Conservation (phyloP, 257 asterid species). For the Rubia yunnanensis region DNA sequence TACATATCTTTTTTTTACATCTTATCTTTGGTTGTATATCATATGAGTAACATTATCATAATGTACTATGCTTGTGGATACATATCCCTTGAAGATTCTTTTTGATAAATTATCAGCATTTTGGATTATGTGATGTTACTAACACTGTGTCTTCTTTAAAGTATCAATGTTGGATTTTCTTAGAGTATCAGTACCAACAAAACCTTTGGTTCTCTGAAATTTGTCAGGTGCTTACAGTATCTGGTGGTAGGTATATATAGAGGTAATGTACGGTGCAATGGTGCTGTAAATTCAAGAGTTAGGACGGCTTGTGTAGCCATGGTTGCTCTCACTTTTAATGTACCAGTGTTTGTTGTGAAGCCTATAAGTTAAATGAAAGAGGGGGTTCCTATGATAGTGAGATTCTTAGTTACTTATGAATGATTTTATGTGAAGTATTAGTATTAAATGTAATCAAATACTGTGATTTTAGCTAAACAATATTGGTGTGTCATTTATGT, state of each 20-base stretch:
- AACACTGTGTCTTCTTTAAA: neutral
- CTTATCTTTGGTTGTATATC: neutral
- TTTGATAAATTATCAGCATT: neutral
- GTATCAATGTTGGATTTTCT: neutral
- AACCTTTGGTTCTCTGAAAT: neutral
- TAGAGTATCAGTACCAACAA: too few species aligned
- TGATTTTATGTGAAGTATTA: too few species aligned
- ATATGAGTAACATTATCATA: neutral
- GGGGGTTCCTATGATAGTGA: too few species aligned
- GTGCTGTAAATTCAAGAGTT: slow-evolving; percentile 77
- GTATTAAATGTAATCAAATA: too few species aligned
- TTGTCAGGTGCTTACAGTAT: slow-evolving; percentile 66
- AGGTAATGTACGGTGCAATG: slow-evolving; percentile 84
- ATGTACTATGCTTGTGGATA: neutral
- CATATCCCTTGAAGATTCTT: neutral
- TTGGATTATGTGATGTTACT: neutral
- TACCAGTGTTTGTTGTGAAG: slow-evolving; percentile 95
- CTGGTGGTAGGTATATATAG: slow-evolving; percentile 67
- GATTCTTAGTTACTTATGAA: too few species aligned
- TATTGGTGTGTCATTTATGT: too few species aligned
- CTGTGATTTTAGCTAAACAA: too few species aligned
- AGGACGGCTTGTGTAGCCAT: slow-evolving; percentile 92
- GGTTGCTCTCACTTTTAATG: slow-evolving; percentile 83
- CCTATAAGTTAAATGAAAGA: slow-evolving; percentile 87
- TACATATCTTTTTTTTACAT: neutral